These are phyloP conservation scores for Pyrrhoderma noxium DNA, from an alignment of 1,284 basidiomycete species.

Conservation along the genomic window DNA sequence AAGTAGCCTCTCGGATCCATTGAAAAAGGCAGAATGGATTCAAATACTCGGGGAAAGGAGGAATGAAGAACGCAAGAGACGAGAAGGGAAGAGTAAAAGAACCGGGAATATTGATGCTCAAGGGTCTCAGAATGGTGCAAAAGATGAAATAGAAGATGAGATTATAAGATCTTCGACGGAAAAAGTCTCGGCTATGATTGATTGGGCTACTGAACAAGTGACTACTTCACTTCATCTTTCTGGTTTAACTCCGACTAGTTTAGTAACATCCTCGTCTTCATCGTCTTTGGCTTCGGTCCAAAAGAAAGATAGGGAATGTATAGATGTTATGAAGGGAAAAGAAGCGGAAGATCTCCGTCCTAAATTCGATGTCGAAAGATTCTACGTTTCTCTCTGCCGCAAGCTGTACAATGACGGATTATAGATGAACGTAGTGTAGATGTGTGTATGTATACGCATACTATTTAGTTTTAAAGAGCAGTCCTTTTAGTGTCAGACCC, in stretches of 20 bases:
- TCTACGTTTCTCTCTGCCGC: slow-evolving; percentile 68
- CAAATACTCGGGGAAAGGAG: slow-evolving; percentile 53
- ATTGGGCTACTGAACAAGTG: slow-evolving; percentile 71
- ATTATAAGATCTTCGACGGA: slow-evolving; percentile 61
- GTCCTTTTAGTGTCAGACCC: too few relatives aligned
- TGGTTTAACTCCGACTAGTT: slow-evolving; percentile 17
- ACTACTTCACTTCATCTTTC: slow-evolving; percentile 28
- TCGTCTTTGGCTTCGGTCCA: slow-evolving; percentile 16
- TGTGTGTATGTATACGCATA: too few relatives aligned
- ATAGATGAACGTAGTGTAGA: slow-evolving; percentile 27
- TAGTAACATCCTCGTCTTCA: slow-evolving; percentile 10
- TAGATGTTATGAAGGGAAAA: slow-evolving; percentile 24
- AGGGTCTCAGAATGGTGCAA: slow-evolving; percentile 17
- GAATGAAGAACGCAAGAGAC: slow-evolving; percentile 37
- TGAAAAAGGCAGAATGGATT: slow-evolving; percentile 50
- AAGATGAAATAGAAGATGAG: slow-evolving; percentile 33
- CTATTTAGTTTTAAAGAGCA: too few relatives aligned
- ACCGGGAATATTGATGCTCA: neutral
- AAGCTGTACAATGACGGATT: slow-evolving; percentile 78
- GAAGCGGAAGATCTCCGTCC: slow-evolving; percentile 39
- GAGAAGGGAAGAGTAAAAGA: slow-evolving; percentile 21
- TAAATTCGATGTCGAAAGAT: slow-evolving; percentile 63
- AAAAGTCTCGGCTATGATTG: slow-evolving; percentile 61
- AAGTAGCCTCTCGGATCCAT: neutral
- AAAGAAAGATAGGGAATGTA: slow-evolving; percentile 17